Evolutionary conservation across 2,329 filamentous ascomycete species (phyloP).

Genomic region (Neofusicoccum ribis): DNA sequence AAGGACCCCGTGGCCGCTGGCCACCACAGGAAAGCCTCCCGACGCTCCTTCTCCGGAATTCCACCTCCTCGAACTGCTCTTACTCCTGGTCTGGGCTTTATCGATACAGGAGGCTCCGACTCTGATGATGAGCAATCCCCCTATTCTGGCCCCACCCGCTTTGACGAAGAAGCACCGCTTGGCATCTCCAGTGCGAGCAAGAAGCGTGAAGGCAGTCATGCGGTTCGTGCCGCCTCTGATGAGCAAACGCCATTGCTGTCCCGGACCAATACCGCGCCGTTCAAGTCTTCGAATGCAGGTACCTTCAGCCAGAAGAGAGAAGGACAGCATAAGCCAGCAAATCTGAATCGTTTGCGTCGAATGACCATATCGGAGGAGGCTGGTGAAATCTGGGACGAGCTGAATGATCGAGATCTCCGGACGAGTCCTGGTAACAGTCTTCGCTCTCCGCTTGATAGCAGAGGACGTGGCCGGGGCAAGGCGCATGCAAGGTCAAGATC

Average conservation of each 20-base stretch:
- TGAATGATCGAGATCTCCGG: conserved; percentile 67
- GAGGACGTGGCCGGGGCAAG: conserved; percentile 4
- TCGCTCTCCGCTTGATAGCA: conserved; percentile 1
- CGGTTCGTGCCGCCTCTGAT: conserved; percentile 25
- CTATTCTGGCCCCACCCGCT: conserved; percentile 15
- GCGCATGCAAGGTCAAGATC: conserved; percentile 5
- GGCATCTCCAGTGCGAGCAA: conserved; percentile 15
- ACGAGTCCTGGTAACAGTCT: background rate
- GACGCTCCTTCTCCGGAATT: conserved; percentile 41
- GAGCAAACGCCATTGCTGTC: conserved; percentile 40
- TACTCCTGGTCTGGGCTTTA: conserved; percentile 77
- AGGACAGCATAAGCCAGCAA: background rate
- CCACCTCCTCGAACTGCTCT: conserved; percentile 63
- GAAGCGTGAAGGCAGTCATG: conserved; percentile 14
- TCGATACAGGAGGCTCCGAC: conserved; percentile 46
- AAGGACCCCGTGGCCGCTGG: conserved; percentile 50
- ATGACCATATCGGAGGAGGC: conserved; percentile 64
- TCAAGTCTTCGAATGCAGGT: background rate
- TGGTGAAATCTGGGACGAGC: conserved; percentile 83
- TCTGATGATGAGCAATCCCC: conserved; percentile 23
- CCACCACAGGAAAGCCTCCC: conserved; percentile 8
- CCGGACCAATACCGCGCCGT: conserved; percentile 36
- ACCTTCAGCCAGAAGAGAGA: background rate
- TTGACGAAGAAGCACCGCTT: conserved; percentile 17
- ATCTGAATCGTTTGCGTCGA: conserved; percentile 30